phyloP scores from a whole-genome alignment of 495 filamentous ascomycete genomes.

The Chlorociboria aeruginascens region DNA sequence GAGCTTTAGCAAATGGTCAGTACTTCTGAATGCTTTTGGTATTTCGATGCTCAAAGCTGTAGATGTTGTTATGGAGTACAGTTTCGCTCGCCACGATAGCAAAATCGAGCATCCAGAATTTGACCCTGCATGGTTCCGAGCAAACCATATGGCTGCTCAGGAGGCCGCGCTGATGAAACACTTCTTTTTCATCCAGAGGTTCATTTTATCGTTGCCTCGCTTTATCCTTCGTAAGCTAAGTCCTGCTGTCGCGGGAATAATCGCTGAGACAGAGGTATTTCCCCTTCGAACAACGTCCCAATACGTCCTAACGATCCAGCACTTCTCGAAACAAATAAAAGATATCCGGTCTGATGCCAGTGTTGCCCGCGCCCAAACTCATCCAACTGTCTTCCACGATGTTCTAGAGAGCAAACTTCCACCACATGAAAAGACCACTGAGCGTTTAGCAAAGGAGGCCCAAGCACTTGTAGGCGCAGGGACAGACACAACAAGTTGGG shows the following conservation, averaged over 20 bases:
- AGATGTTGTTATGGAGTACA: conserved; percentile 1
- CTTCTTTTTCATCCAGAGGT: neutral
- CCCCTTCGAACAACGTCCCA: too few species aligned
- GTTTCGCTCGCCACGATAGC: neutral
- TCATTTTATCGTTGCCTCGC: neutral
- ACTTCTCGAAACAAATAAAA: too few species aligned
- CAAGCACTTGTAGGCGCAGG: conserved; percentile 19
- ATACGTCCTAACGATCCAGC: too few species aligned
- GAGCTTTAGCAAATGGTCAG: conserved; percentile 2
- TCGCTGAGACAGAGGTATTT: too few species aligned
- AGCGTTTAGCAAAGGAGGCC: conserved; percentile 20
- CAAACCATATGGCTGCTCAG: neutral
- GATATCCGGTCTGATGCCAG: too few species aligned
- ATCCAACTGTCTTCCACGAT: conserved; percentile 1
- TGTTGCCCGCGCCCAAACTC: too few species aligned
- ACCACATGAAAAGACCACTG: conserved; percentile 16
- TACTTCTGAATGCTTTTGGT: neutral
- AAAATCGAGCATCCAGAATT: neutral
- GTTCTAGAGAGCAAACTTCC: conserved; percentile 4
- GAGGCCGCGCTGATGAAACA: neutral
- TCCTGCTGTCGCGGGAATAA: too few species aligned
- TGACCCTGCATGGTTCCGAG: neutral
- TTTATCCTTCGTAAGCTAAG: too few species aligned
- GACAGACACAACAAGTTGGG: conserved; percentile 15
- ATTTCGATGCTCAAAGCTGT: neutral